Conservation (phyloP, 2,329 filamentous ascomycete species). For the Pseudocercospora musae region DNA sequence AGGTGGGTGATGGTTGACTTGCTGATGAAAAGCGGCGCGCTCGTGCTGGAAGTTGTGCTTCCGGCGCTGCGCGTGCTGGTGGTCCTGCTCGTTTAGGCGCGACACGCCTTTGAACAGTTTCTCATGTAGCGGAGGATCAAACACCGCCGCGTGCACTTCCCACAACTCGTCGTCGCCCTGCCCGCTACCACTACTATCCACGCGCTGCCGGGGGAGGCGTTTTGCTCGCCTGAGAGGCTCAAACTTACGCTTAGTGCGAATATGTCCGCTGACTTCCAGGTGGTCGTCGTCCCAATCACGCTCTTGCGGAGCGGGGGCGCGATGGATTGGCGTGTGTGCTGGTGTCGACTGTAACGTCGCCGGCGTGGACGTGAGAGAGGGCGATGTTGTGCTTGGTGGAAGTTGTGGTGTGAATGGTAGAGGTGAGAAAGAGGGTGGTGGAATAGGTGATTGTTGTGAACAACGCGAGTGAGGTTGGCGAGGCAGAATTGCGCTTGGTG, state of each 20-base stretch:
- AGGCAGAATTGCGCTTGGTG: constrained; percentile 13
- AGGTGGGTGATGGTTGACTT: neutral
- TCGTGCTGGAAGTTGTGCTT: neutral
- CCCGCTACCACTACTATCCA: constrained; percentile 7
- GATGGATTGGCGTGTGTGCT: constrained; percentile 21
- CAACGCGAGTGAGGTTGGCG: constrained; percentile 12
- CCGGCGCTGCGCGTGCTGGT: neutral
- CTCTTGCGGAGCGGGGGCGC: constrained; percentile 9
- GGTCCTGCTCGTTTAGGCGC: neutral
- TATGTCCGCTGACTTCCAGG: constrained; percentile 10
- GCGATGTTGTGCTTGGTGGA: constrained; percentile 22
- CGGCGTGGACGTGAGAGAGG: constrained; percentile 26
- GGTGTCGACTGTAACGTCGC: constrained; percentile 28
- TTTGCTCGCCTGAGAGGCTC: constrained; percentile 28
- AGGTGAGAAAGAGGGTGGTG: constrained; percentile 8
- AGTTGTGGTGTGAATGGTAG: constrained; percentile 19
- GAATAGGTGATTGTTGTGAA: constrained; percentile 9
- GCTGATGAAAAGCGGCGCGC: neutral
- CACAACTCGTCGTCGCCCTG: constrained; percentile 22
- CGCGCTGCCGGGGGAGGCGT: constrained; percentile 28
- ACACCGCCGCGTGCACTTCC: constrained; percentile 34
- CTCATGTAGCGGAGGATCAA: constrained; percentile 16
- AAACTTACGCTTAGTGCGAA: constrained; percentile 34
- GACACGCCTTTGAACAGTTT: neutral
- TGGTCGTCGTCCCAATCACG: constrained; percentile 7